Conservation (phyloP, 176 grass and related monocot genomes). For the Triticum monococcum region DNA sequence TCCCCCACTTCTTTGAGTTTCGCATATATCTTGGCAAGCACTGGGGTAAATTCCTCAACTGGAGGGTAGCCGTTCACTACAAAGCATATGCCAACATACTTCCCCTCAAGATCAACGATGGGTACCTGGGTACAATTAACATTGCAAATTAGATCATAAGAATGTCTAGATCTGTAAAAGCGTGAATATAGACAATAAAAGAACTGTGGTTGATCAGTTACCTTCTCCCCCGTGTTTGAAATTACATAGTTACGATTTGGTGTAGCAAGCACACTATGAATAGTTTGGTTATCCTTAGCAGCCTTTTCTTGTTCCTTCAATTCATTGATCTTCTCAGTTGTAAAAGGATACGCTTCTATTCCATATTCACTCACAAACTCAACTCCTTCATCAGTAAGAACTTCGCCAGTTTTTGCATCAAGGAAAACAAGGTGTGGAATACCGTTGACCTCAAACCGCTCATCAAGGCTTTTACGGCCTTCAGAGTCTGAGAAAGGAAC, state of each 20-base stretch:
- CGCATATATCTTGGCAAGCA: conserved; percentile 61
- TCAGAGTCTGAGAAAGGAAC: conserved; percentile 69
- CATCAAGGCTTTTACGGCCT: conserved; percentile 34
- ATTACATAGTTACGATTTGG: conserved; percentile 57
- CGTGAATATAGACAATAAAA: neutral
- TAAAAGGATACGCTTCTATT: conserved; percentile 77
- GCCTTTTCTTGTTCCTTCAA: conserved; percentile 61
- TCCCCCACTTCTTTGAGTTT: conserved; percentile 71
- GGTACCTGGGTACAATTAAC: conserved; percentile 52
- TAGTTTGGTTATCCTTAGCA: conserved; percentile 66
- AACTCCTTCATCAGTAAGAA: conserved; percentile 45
- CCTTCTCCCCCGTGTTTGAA: conserved; percentile 61
- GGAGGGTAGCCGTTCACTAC: conserved; percentile 20
- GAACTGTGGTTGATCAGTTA: conserved; percentile 27
- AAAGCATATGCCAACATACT: conserved; percentile 73
- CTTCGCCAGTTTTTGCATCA: conserved; percentile 51
- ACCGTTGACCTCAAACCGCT: conserved; percentile 44
- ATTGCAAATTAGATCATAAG: conserved; percentile 8
- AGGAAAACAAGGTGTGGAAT: conserved; percentile 64
- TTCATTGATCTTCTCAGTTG: conserved; percentile 47
- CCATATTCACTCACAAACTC: conserved; percentile 51
- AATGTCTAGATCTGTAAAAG: neutral
- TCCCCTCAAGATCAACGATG: conserved; percentile 70
- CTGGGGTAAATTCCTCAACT: conserved; percentile 47
- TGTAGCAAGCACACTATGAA: conserved; percentile 56